Conservation (phyloP, 2,329 filamentous ascomycete genomes). For the Ramularia endophylla region DNA sequence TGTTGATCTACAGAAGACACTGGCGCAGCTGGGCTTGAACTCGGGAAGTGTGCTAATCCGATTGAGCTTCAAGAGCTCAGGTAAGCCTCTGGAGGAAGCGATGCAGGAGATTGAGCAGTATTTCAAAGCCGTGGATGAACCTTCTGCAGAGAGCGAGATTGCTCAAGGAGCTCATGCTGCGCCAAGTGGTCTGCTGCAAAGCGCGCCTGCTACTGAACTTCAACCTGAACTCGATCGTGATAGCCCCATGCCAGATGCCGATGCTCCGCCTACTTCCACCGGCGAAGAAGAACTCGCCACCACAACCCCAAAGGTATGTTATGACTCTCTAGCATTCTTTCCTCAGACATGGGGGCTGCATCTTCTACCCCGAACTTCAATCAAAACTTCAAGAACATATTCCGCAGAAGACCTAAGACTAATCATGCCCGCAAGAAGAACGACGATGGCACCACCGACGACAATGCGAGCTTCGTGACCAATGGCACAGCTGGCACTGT, state of each 20-base stretch:
- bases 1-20: slow-evolving; percentile 77
- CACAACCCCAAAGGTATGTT: no score
- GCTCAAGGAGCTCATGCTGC: slow-evolving; percentile 24
- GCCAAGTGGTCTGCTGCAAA: slow-evolving; percentile 13
- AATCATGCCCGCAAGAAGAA: no score
- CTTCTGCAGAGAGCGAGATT: slow-evolving; percentile 7
- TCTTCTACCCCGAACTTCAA: no score
- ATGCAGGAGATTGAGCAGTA: slow-evolving; percentile 74
- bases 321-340: no score
- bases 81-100: slow-evolving; percentile 75
- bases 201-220: slow-evolving; percentile 19
- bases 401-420: no score
- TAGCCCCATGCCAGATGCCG: slow-evolving; percentile 17
- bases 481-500: slow-evolving; percentile 6
- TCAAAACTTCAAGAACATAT: no score
- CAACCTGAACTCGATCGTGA: slow-evolving; percentile 24
- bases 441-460: no score
- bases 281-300: no score
- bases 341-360: no score
- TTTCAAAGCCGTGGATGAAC: slow-evolving; percentile 50
- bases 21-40: slow-evolving; percentile 82
- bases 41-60: slow-evolving; percentile 74
- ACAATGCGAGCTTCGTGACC: slow-evolving; percentile 5
- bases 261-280: background rate
- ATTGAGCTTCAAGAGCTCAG: slow-evolving; percentile 68